Conservation (phyloP, 352 stramenopile species). For the Thraustochytrium striatum region DNA sequence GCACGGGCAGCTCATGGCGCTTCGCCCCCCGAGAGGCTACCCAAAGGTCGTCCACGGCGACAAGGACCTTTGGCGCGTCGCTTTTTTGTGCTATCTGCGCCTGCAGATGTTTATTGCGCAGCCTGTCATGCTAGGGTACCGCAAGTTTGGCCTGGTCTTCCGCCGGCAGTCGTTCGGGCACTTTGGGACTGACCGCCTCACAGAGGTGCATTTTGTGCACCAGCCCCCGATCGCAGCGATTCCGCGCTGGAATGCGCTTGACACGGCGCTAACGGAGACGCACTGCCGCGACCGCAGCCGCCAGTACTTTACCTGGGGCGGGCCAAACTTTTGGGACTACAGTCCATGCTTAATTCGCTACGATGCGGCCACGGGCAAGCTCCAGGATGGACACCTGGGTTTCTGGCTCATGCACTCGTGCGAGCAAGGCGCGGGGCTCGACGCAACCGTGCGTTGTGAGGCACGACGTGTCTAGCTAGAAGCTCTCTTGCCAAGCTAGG, state of each 20-base stretch:
- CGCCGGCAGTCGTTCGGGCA: not conserved
- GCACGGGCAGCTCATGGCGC: not conserved
- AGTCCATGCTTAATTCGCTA: not conserved
- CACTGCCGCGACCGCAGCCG: not conserved
- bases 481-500: no score
- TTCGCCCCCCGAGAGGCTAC: not conserved
- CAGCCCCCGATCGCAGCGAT: not conserved
- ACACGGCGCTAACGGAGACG: not conserved
- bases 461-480: no score
- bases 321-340: not conserved
- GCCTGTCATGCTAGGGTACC: not conserved
- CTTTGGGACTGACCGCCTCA: not conserved
- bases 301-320: not conserved
- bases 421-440: no score
- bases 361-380: not conserved
- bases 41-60: not conserved
- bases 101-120: not conserved
- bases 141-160: not conserved
- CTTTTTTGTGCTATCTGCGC: not conserved
- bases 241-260: not conserved
- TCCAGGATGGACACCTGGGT: not conserved
- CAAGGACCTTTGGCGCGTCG: not conserved
- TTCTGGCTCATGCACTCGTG: not conserved
- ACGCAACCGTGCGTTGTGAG: no score
- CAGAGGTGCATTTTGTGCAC: not conserved